Percentiles rank a stretch among this genome's conserved stretches.
Conservation (phyloP, 805 yeast species). For the Yarrowia osloensis region DNA sequence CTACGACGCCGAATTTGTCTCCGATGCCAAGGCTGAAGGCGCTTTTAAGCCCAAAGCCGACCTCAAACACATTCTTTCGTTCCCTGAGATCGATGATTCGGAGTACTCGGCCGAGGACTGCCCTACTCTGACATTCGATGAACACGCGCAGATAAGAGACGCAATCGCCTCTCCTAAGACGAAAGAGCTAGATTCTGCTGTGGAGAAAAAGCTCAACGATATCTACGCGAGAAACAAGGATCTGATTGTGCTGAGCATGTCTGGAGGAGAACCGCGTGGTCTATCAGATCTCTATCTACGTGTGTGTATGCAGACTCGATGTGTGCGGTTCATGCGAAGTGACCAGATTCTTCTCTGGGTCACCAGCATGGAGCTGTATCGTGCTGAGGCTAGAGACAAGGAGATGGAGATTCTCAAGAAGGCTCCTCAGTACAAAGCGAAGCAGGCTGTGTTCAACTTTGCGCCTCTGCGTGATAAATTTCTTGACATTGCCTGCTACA, state of each 20-base stretch:
- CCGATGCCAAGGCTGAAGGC: constrained; percentile 2
- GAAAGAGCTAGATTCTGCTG: neutral
- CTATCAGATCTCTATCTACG: constrained; percentile 15
- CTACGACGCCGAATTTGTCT: constrained; percentile 21
- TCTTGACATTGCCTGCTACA: neutral
- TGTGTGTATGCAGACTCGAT: constrained; percentile 16
- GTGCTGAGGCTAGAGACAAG: neutral
- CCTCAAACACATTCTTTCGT: neutral
- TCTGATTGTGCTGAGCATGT: constrained; percentile 14
- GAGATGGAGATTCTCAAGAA: constrained; percentile 15
- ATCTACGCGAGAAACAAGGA: constrained; percentile 17
- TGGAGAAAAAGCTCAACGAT: constrained; percentile 7
- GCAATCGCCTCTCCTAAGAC: constrained; percentile 2
- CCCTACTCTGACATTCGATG: constrained; percentile 4
- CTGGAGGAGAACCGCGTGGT: constrained; percentile 25
- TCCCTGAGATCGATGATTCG: neutral
- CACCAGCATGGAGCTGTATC: constrained; percentile 16
- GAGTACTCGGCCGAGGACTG: neutral
- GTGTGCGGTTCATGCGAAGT: constrained; percentile 18
- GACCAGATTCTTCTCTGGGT: constrained; percentile 25
- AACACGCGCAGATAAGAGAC: constrained; percentile 11
- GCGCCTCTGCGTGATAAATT: constrained; percentile 14
- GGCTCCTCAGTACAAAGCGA: constrained; percentile 16
- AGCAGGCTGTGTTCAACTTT: constrained; percentile 24
- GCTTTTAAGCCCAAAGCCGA: constrained; percentile 22